Evolutionary conservation across 352 stramenopile genomes (phyloP), one percentile per base, ranked within the genome.

Genomic region (Phytophthora capsici): DNA sequence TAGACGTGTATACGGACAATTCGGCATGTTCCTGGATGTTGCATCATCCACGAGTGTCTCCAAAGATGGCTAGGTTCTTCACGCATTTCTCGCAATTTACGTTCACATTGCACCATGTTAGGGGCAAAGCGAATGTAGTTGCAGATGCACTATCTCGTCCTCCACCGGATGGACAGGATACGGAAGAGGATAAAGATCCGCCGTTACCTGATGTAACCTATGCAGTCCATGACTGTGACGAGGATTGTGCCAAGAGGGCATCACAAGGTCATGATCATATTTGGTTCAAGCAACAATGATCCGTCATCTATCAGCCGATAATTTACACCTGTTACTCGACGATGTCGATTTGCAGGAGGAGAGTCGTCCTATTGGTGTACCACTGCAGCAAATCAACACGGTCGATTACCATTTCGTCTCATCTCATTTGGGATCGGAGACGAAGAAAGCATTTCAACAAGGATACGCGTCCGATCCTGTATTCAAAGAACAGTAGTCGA

Each of bases 11-110:
- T 34, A 56, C 45, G 3, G 55, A 50, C 22, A 56, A 51, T 26
- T 47, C 26, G 30, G 36, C 45, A n/a, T 56, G 56, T 51, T 49
- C 30, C 12, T 56, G 56, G 45, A 44, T 63, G 19, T 50, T 63
- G 26, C 56, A 56, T 32, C 44, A 55, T n/a, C 40, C 5, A 17
- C 25, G 14, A 54, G 48, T 49, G 19, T 59, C 48, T n/a, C 38
- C 57, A 7, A 59, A 59, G 46, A 40, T 61, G 54, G 53, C 37
- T 52, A 46, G 47, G 14, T 55, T 58, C 22, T 46, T 57, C 23
- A 63, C 23, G 17, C 55, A 48, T 30, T 62, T 49, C 34, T 47
- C 37, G 14, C 53, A 58, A 16, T 63, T 57, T 48, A 26, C 23
- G 17, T 61, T 63, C 36, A 34, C 22, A 3, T 50, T 56, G 22